Conservation (phyloP, 2,329 filamentous ascomycete genomes). For the Coniochaeta hoffmannii region DNA sequence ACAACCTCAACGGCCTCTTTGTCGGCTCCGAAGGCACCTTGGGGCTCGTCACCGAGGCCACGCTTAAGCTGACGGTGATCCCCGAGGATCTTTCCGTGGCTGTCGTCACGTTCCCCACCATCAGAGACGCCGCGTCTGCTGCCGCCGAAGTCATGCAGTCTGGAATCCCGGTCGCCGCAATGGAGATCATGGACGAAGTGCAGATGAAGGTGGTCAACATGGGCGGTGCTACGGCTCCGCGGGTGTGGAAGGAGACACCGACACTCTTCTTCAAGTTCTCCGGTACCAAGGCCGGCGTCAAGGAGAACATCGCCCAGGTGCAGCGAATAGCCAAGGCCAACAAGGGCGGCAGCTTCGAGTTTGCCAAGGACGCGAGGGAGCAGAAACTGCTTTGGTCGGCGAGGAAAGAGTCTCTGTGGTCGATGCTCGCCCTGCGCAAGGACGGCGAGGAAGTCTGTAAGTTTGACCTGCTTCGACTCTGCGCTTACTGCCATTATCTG, state of each 20-base stretch:
- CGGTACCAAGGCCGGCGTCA: slow-evolving; percentile 69
- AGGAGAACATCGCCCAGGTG: slow-evolving; percentile 67
- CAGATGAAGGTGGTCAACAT: slow-evolving; percentile 80
- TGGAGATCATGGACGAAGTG: slow-evolving; percentile 86
- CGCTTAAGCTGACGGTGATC: slow-evolving; percentile 69
- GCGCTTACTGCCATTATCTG: slow-evolving; percentile 10
- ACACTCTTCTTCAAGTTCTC: slow-evolving; percentile 84
- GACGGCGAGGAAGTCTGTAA: slow-evolving; percentile 62
- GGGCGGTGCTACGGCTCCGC: slow-evolving; percentile 59
- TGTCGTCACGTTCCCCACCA: slow-evolving; percentile 71
- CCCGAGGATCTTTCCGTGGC: slow-evolving; percentile 72
- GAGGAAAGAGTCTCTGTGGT: slow-evolving; percentile 78
- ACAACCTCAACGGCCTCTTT: slow-evolving; percentile 75
- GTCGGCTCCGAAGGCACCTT: slow-evolving; percentile 77
- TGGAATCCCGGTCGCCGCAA: slow-evolving; percentile 65
- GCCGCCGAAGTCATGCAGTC: slow-evolving; percentile 70
- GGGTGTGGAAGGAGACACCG: slow-evolving; percentile 66
- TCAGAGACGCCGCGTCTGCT: slow-evolving; percentile 67
- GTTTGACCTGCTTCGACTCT: slow-evolving; percentile 25
- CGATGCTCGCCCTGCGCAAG: slow-evolving; percentile 63
- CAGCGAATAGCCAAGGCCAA: slow-evolving; percentile 59
- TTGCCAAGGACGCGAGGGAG: slow-evolving; percentile 64
- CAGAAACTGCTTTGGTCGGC: slow-evolving; percentile 73
- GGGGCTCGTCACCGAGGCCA: slow-evolving; percentile 75
- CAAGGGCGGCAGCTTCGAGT: slow-evolving; percentile 63